Evolutionary conservation across 208 protist genomes (phyloP), one percentile per base, ranked within the genome.

Genomic region (Leishmania martiniquensis): DNA sequence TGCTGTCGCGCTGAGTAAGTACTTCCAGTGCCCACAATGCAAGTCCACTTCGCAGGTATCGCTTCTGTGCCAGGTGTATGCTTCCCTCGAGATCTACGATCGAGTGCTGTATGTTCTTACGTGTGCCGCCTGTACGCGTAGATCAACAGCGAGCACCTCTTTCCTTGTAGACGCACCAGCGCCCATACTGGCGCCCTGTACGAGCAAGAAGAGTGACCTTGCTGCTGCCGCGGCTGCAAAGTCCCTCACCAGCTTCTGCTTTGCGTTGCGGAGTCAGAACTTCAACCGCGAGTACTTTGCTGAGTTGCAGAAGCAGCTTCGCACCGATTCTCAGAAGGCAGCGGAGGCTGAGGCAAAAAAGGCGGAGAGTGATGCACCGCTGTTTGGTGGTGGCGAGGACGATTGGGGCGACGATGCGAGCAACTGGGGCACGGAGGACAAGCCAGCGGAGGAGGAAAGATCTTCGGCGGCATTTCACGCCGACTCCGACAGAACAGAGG

Each of bases 21-120:
- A 78, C 44, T 97, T 97, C 71, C n/a, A 87, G 65, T 97, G 93
- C 82, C 91, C 92, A 20, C 88, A 92, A 75, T 97, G 93, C 75
- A 83, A 82, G 49, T 88, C 76, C 17, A 68, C 57, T 57, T 72
- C 90, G 34, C 76, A 85, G 22, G 89, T 92, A 3, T 93, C 90
- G 32, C 80, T 96, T 12, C 68, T 98, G 32, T 72, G 84, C 42
- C 94, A 98, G 77, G 67, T 98, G 51, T 96, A 94, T 68, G 91
- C 91, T 3, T 93, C 94, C 12, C 82, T 95, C 29, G 87, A 92
- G 44, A 79, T 87, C 60, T 94, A 91, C 74, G 94, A 98, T 78
- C 86, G 94, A 34, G 87, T 98, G 39, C 57, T 98, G 6, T 98
- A 98, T 76, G 67, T 98, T 10, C 77, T 98, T 45, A 83, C 80